phyloP scores from a whole-genome alignment of 176 grass and related monocot species.

The Phyllostachys edulis region DNA sequence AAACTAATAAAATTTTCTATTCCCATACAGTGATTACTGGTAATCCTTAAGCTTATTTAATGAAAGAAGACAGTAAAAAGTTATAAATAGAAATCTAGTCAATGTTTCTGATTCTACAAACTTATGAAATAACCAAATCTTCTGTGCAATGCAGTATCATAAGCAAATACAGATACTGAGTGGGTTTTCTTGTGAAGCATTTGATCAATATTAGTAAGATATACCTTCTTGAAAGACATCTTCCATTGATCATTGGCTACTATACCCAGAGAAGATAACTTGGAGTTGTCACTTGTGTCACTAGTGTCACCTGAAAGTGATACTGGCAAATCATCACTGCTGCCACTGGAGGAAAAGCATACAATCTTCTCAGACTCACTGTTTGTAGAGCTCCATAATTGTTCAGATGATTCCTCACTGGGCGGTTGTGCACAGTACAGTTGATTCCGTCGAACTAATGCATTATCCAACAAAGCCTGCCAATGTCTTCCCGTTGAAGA shows the following conservation, averaged over 20 bases:
- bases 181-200: neutral
- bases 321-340: conserved; percentile 31
- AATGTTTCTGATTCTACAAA: neutral
- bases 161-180: neutral
- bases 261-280: conserved; percentile 32
- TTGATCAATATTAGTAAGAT: neutral
- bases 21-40: neutral
- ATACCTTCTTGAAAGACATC: conserved; percentile 47
- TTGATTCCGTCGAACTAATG: conserved; percentile 35
- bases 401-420: conserved; percentile 20
- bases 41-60: neutral
- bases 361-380: conserved; percentile 42
- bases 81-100: neutral
- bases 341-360: conserved; percentile 32
- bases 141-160: neutral
- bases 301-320: conserved; percentile 41
- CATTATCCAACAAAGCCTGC: conserved; percentile 40
- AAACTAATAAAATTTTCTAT: neutral
- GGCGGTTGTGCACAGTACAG: neutral
- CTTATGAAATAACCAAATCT: conserved; percentile 3
- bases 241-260: conserved; percentile 30
- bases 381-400: conserved; percentile 33
- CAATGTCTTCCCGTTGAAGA: conserved; percentile 15
- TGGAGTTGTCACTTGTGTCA: conserved; percentile 41
- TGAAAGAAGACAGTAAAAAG: neutral